Base-by-base conservation (phyloP, 2,329 filamentous ascomycete genomes). In the Aspergillus brasiliensis region DNA sequence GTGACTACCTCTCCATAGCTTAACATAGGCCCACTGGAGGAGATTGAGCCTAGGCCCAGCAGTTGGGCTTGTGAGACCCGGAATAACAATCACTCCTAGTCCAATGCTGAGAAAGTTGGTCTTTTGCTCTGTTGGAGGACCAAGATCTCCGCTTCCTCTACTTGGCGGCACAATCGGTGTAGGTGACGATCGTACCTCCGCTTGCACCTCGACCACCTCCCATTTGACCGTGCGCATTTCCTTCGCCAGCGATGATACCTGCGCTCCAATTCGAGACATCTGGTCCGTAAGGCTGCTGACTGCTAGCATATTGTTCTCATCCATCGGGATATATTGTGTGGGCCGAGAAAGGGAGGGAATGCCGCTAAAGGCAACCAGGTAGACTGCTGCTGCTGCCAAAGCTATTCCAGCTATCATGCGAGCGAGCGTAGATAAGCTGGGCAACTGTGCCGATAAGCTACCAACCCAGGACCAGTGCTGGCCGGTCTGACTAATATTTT, bases 71-170 rank as follows among this genome's bases (percentile, higher is more conserved):
- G 87, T 89, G 27, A 84, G 75, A 2, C 72, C 66, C 0, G 79
- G 78, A 65, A 92, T 84, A 63, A 95, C 77, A 1, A 81, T 67
- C 1, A 91, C 91, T 5, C 91, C 91, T 17, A 87, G 77, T 4
- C 86, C 86, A 1, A 77, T 69, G 3, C 84, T 83, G 67, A 97
- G 89, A 77, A 88, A 92, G 78, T 97, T 97, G 75, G 92, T 79
- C 57, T 84, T 83, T 56, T 64, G 64, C 47, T 51, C 4, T 61
- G 56, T 13, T 60, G 67, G 49, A 53, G 57, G 23, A 46, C 64
- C 54, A 51, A 62, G 57, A 60, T 64, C 7, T 62, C 59, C 23
- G 63, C 8, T 40, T 15, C 58, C 51, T 15, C 67, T 55, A 15
- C 62, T 65, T 11, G 65, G 69, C n/a, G 70, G 66, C 11, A 25